Evolutionary conservation across 1,284 basidiomycete species (phyloP).

Genomic region (Ustilago lituana): DNA sequence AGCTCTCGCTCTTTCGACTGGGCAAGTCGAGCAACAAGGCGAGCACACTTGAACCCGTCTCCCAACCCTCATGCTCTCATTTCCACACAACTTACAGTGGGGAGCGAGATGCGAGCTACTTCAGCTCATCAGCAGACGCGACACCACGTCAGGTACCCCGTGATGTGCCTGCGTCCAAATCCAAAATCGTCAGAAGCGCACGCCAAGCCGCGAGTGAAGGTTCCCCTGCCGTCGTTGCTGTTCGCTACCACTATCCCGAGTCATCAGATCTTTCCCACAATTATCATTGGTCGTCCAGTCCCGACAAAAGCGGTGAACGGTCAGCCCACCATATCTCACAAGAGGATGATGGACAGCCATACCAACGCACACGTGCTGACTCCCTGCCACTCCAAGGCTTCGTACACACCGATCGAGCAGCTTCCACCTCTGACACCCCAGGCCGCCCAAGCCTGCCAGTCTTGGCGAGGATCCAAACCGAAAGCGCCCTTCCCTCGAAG

Average conservation of each 20-base stretch:
- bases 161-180: not conserved
- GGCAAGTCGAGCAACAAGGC: constrained; percentile 18
- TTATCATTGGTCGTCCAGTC: constrained; percentile 6
- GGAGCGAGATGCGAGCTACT: not conserved
- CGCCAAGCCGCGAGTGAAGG: constrained; percentile 5
- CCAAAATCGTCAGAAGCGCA: not conserved
- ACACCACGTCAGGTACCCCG: not conserved
- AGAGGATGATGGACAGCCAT: not conserved
- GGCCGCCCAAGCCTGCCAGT: not conserved
- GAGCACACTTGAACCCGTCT: not conserved
- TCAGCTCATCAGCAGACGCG: not conserved
- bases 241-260: constrained; percentile 16
- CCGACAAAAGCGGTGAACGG: not conserved
- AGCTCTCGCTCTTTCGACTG: constrained; percentile 44
- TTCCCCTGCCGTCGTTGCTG: not conserved
- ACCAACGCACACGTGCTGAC: constrained; percentile 12
- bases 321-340: not conserved
- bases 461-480: constrained; percentile 10
- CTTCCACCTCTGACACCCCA: not conserved
- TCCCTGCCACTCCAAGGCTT: constrained; percentile 17
- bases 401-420: not conserved
- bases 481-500: not conserved
- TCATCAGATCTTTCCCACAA: not conserved
- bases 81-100: too few species aligned
- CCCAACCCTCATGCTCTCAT: not conserved